Evolutionary conservation across 2,329 filamentous ascomycete species (phyloP), one percentile per base, ranked within the genome.

Genomic region (Plectosphaerella cucumerina): DNA sequence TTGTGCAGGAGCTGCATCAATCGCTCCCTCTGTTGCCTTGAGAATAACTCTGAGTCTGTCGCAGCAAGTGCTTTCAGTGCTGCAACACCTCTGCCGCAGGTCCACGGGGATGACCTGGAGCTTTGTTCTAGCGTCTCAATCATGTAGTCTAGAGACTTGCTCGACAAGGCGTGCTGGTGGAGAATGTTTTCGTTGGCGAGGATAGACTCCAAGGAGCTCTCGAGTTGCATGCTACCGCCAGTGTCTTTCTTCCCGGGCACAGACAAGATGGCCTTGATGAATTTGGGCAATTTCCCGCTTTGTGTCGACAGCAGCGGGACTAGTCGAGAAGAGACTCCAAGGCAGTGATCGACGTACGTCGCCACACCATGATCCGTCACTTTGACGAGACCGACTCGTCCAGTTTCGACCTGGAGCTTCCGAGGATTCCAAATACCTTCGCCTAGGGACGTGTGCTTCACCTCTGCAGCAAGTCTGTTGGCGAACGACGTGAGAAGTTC

Each of bases 11-110:
- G 54, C 0, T 55, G 56, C 66, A 78, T 70, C 5, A 77, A 62
- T 6, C 59, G 62, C 56, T 79, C 75, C 48, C 76, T 70, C 21
- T 74, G 66, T 20, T 63, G 60, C 15, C 74, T 74, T 15, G 63
- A 67, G 9, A 78, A 65, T 0, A 66, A 62, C 45, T 75, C 72
- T 3, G 61, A 54, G 0, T 72, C 71, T 18, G 70, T 53, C 22
- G 56, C 56, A 18, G 66, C 62, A 23, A 77, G 55, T 3, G 55
- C 54, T 4, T 46, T 43, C 44, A 53, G 47, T 3, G 45, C 49
- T 12, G 48, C 35, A 4, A 26, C 50, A 21, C 48, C 49, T n/a
- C 50, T 26, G 37, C 44, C 37, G 23, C 50, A 47, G 12, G 23
- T 42, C 55, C 55, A 53, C 6, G 53, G 49, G 6, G 18, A 49